Conservation (phyloP, 2,329 filamentous ascomycete species). For the Aspergillus brasiliensis region DNA sequence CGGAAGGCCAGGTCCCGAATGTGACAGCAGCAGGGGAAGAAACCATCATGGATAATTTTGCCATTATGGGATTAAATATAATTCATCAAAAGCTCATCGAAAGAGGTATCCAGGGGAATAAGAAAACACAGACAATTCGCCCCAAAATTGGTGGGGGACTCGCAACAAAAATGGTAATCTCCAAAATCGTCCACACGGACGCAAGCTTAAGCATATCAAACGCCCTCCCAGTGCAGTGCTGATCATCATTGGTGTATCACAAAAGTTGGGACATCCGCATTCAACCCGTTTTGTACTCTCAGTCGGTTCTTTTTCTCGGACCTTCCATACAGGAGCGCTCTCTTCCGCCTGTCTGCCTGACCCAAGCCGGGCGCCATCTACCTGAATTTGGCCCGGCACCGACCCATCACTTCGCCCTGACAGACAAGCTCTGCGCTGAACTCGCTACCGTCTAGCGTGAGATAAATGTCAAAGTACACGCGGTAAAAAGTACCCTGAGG, state of each 20-base stretch:
- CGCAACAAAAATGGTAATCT: constrained; percentile 3
- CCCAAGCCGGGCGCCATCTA: constrained; percentile 37
- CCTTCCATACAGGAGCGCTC: background rate
- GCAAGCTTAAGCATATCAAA: constrained; percentile 12
- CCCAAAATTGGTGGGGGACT: background rate
- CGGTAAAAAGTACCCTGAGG: constrained; percentile 95
- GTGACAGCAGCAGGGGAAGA: background rate
- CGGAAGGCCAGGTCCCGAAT: background rate
- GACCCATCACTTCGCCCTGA: constrained; percentile 98
- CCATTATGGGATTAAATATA: constrained; percentile 14
- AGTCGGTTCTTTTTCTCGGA: constrained; percentile 1
- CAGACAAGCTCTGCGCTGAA: constrained; percentile 99
- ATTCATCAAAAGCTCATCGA: constrained; percentile 13
- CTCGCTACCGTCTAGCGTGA: constrained; percentile 94
- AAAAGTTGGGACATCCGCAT: background rate
- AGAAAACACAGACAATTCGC: constrained; percentile 7
- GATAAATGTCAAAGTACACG: constrained; percentile 69
- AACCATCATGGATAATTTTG: background rate
- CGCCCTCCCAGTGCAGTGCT: constrained; percentile 21
- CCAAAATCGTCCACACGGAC: constrained; percentile 7
- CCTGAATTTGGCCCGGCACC: constrained; percentile 87
- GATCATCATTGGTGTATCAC: constrained; percentile 9
- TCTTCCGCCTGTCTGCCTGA: background rate
- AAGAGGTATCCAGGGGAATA: constrained; percentile 19
- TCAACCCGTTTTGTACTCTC: constrained; percentile 2